phyloP scores from a whole-genome alignment of 352 stramenopile genomes.

The Globisporangium barbulae region DNA sequence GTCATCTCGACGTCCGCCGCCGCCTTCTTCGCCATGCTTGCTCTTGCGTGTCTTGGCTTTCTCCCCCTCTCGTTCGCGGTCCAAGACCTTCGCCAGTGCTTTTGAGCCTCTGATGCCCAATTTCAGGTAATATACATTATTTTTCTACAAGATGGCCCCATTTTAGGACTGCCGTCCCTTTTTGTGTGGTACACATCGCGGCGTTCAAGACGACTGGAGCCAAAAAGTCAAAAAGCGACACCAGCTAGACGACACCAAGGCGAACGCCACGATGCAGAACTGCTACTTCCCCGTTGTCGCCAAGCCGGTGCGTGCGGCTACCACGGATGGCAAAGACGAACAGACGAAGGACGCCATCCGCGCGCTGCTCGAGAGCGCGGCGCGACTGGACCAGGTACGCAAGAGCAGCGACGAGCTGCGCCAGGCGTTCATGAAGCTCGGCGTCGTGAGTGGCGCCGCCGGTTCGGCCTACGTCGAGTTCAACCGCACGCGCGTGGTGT shows the following conservation, averaged over 20 bases:
- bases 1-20: conserved; percentile 23
- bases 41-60: conserved; percentile 1
- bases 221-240: conserved; percentile 11
- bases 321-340: conserved; percentile 1
- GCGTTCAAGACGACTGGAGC: conserved; percentile 10
- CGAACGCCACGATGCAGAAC: conserved; percentile 67
- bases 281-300: conserved; percentile 70
- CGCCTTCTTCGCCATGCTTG: conserved; percentile 26
- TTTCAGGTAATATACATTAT: background rate
- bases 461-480: conserved; percentile 90
- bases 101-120: background rate
- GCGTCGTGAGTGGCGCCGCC: conserved; percentile 72
- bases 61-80: conserved; percentile 3
- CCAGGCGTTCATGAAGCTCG: conserved; percentile 81
- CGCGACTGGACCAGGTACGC: conserved; percentile 36
- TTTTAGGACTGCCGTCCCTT: background rate
- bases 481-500: conserved; percentile 84
- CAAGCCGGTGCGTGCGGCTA: conserved; percentile 19
- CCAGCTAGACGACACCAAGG: background rate
- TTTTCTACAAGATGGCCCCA: no score
- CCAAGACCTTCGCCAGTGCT: conserved; percentile 10
- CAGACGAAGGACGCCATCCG: conserved; percentile 19
- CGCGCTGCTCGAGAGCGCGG: conserved; percentile 23
- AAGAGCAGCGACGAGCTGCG: conserved; percentile 78
- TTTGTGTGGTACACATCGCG: background rate